phyloP scores from a whole-genome alignment of 371 early-diverging fungal genomes.

The Saksenaea oblongispora region DNA sequence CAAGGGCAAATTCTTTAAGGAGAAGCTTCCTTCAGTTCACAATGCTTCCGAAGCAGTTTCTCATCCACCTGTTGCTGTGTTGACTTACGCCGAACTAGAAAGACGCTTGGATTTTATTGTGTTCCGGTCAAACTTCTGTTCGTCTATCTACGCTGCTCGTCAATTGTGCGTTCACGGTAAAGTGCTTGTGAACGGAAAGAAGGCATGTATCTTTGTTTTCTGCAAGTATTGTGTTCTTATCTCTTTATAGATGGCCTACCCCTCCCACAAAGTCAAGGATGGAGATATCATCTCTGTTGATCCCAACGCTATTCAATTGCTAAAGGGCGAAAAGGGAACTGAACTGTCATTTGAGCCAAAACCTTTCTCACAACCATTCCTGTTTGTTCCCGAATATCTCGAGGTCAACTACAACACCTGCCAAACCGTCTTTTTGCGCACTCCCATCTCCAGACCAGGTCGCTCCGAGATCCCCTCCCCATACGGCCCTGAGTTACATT shows the following conservation, averaged over 20 bases:
- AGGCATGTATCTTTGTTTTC: slow-evolving; percentile 46
- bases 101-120: slow-evolving; percentile 90
- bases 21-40: slow-evolving; percentile 74
- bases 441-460: slow-evolving; percentile 86
- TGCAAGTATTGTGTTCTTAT: background rate
- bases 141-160: slow-evolving; percentile 84
- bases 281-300: slow-evolving; percentile 90
- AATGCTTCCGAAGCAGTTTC: slow-evolving; percentile 38
- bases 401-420: slow-evolving; percentile 96
- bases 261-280: slow-evolving; percentile 82
- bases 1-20: slow-evolving; percentile 67
- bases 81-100: slow-evolving; percentile 90
- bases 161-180: slow-evolving; percentile 83
- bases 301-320: slow-evolving; percentile 75
- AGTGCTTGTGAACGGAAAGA: slow-evolving; percentile 90
- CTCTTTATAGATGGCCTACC: slow-evolving; percentile 56
- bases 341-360: slow-evolving; percentile 72
- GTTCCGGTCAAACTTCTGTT: slow-evolving; percentile 89
- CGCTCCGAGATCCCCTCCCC: slow-evolving; percentile 93
- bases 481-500: slow-evolving; percentile 86
- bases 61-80: slow-evolving; percentile 80
- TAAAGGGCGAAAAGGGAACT: slow-evolving; percentile 58
- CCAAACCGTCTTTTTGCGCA: slow-evolving; percentile 84
- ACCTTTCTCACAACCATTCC: slow-evolving; percentile 90
- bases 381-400: slow-evolving; percentile 95